Percentiles rank a stretch among this genome's conserved stretches.
These are phyloP conservation scores for Cercospora zeina DNA, from an alignment of 2,329 filamentous ascomycete species.

Conservation along the genomic window DNA sequence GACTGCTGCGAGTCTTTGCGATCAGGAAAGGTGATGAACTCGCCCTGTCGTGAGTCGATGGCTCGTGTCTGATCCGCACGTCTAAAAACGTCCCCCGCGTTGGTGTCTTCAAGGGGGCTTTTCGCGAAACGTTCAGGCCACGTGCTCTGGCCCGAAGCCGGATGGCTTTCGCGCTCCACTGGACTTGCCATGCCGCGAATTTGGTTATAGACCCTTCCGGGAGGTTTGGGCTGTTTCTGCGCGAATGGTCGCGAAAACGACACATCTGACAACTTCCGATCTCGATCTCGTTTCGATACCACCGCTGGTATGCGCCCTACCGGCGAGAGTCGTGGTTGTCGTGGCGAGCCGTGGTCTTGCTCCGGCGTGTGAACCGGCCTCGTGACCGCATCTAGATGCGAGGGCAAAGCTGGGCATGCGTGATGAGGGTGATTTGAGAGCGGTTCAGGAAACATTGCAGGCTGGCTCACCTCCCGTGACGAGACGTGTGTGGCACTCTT, in stretches of 20 bases:
- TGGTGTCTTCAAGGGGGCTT: background rate
- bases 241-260: conserved; percentile 84
- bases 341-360: conserved; percentile 39
- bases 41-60: conserved; percentile 40
- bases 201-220: conserved; percentile 36
- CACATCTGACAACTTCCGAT: conserved; percentile 67
- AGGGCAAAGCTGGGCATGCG: background rate
- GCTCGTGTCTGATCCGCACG: background rate
- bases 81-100: background rate
- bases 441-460: background rate
- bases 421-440: background rate
- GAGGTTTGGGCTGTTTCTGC: conserved; percentile 46
- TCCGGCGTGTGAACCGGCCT: conserved; percentile 38
- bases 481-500: background rate
- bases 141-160: conserved; percentile 30
- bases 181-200: conserved; percentile 41
- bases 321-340: conserved; percentile 62
- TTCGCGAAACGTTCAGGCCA: background rate
- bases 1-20: conserved; percentile 70
- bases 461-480: background rate
- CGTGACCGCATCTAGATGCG: conserved; percentile 9
- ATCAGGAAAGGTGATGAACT: conserved; percentile 74
- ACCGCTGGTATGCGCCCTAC: conserved; percentile 86
- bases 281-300: conserved; percentile 63
- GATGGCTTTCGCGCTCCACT: conserved; percentile 33